These are phyloP conservation scores for Exophiala lecanii-corni DNA, from an alignment of 2,329 filamentous ascomycete genomes.

Conservation along the genomic window DNA sequence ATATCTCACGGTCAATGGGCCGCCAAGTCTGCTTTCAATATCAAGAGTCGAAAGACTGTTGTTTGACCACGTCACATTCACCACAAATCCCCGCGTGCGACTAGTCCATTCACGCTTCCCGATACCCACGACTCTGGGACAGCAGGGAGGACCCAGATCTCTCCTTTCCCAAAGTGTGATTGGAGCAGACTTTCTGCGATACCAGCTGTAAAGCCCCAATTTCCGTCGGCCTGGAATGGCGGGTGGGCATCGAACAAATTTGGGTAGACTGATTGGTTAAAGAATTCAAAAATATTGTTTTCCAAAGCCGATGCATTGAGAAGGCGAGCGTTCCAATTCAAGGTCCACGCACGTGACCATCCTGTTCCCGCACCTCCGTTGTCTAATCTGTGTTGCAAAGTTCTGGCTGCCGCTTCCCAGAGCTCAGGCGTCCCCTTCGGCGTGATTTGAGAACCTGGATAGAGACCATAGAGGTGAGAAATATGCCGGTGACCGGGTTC, in stretches of 20 bases:
- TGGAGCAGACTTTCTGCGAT: slow-evolving; percentile 46
- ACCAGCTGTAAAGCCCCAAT: slow-evolving; percentile 46
- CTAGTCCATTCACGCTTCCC: slow-evolving; percentile 34
- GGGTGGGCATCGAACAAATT: slow-evolving; percentile 46
- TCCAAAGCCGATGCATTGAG: slow-evolving; percentile 36
- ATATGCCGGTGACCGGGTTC: slow-evolving; percentile 50
- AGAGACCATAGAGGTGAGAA: slow-evolving; percentile 48
- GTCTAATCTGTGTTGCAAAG: slow-evolving; percentile 29
- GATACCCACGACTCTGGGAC: slow-evolving; percentile 34
- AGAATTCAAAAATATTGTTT: slow-evolving; percentile 36
- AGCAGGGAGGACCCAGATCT: slow-evolving; percentile 38
- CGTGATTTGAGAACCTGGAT: slow-evolving; percentile 42
- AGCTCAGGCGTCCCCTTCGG: slow-evolving; percentile 32
- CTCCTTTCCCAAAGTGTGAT: slow-evolving; percentile 29
- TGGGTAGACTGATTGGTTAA: slow-evolving; percentile 40
- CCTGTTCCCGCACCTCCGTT: slow-evolving; percentile 47
- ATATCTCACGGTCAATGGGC: background rate
- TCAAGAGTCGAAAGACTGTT: background rate
- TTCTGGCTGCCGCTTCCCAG: slow-evolving; percentile 29
- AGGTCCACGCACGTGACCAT: slow-evolving; percentile 49
- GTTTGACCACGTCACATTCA: slow-evolving; percentile 37
- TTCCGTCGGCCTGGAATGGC: slow-evolving; percentile 50
- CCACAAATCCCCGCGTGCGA: slow-evolving; percentile 35
- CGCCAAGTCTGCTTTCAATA: background rate
- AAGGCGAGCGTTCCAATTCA: slow-evolving; percentile 48